Evolutionary conservation across 768 basidiomycete species (phyloP).

Genomic region (Naganishia onofrii): DNA sequence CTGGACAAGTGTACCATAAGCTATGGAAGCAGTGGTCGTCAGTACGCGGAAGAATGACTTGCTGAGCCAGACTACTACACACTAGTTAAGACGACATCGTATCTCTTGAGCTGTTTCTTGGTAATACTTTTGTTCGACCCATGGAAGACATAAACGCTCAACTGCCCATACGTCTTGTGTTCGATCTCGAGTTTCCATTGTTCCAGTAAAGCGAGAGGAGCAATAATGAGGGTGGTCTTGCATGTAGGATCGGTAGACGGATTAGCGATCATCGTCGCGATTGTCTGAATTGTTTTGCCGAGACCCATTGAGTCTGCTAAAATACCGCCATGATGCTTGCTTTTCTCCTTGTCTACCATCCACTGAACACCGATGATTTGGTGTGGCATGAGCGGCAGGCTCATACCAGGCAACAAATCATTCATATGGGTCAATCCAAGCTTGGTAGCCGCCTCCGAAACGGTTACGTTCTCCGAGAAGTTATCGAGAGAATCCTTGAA

Average conservation of each 20-base stretch:
- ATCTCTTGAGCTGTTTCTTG: conserved; percentile 58
- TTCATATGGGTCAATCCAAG: conserved; percentile 59
- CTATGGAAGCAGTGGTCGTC: not conserved
- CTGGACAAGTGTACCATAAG: conserved; percentile 52
- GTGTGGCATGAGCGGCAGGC: conserved; percentile 66
- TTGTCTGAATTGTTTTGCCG: conserved; percentile 91
- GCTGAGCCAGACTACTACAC: not conserved
- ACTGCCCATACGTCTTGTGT: conserved; percentile 59
- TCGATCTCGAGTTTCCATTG: conserved; percentile 64
- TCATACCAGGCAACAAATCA: conserved; percentile 62
- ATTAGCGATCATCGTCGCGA: conserved; percentile 67
- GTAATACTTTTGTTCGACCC: conserved; percentile 58
- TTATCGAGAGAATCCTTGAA: conserved; percentile 43
- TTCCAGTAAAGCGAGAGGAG: conserved; percentile 64
- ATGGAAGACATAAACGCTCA: conserved; percentile 65
- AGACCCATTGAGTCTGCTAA: conserved; percentile 78
- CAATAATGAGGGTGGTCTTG: conserved; percentile 68
- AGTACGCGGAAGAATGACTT: not conserved
- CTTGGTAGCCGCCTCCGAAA: conserved; percentile 61
- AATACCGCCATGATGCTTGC: conserved; percentile 43
- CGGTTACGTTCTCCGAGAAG: conserved; percentile 56
- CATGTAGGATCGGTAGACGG: conserved; percentile 57
- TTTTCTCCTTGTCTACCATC: conserved; percentile 61
- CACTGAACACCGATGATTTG: conserved; percentile 68
- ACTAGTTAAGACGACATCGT: conserved; percentile 67